phyloP scores from a whole-genome alignment of 225 moss, liverwort and hornwort genomes.

The Asterella californica region DNA sequence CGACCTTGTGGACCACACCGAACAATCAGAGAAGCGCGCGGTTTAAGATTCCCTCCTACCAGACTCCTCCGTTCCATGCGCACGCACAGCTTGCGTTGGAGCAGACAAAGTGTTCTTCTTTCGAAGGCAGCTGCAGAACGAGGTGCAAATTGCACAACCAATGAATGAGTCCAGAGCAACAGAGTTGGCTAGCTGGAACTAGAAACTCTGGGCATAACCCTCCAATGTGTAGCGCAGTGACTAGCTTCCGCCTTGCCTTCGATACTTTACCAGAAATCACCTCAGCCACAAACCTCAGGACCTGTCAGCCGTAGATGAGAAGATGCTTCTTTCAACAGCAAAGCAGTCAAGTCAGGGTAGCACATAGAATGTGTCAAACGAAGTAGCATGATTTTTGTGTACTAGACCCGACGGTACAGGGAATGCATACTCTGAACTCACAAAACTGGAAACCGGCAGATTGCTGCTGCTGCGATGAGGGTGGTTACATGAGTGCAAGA shows the following conservation, averaged over 20 bases:
- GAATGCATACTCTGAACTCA: not conserved
- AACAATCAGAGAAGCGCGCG: not conserved
- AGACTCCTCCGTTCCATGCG: not conserved
- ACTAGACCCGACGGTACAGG: not conserved
- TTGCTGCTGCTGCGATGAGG: not conserved
- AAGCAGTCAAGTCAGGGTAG: not conserved
- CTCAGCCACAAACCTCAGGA: conserved; percentile 1
- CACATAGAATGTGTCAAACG: not conserved
- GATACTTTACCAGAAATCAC: not conserved
- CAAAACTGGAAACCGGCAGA: not conserved
- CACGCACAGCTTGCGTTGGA: not conserved
- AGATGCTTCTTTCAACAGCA: not conserved
- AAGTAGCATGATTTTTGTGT: not conserved
- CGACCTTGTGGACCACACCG: not conserved
- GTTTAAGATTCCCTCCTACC: not conserved
- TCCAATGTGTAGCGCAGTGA: not conserved
- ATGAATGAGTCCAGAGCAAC: not conserved
- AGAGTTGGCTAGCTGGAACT: not conserved
- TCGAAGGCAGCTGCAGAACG: not conserved
- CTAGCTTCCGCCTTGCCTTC: not conserved
- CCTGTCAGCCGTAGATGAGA: not conserved
- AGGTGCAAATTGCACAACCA: not conserved
- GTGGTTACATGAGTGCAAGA: not conserved
- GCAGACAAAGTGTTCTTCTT: not conserved
- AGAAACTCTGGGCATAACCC: not conserved